Evolutionary conservation across 257 asterid species (phyloP).

Genomic region (Cynanchum wilfordii): DNA sequence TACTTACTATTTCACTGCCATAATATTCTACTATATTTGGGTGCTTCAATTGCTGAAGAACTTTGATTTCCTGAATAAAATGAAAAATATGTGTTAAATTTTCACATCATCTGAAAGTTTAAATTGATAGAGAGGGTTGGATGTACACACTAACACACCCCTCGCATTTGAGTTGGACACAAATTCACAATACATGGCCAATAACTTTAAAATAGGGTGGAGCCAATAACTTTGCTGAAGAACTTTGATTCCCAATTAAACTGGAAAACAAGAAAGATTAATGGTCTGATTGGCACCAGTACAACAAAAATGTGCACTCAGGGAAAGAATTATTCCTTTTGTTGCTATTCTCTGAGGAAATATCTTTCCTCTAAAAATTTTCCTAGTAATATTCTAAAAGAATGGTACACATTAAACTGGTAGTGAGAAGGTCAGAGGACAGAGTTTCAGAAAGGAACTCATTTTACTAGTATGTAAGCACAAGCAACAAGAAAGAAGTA

Average conservation of each 20-base stretch:
- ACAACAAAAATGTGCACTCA: neutral
- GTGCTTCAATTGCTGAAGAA: slow-evolving; percentile 68
- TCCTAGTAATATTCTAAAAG: neutral
- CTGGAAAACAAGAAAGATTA: slow-evolving; percentile 19
- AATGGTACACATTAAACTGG: neutral
- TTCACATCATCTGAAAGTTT: too few relatives aligned
- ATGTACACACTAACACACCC: too few relatives aligned
- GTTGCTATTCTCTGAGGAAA: neutral
- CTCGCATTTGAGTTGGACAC: too few relatives aligned
- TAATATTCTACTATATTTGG: slow-evolving; percentile 80
- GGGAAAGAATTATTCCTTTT: neutral
- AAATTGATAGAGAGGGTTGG: too few relatives aligned
- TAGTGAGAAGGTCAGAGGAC: neutral
- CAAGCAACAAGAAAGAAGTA: neutral
- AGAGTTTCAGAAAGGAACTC: neutral
- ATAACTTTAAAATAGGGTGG: too few relatives aligned
- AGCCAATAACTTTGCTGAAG: slow-evolving; percentile 41
- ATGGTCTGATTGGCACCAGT: neutral
- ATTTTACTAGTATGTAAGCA: neutral
- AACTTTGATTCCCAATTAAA: slow-evolving; percentile 57
- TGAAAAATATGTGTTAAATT: neutral
- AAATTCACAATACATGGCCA: too few relatives aligned
- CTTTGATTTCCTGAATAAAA: slow-evolving; percentile 59
- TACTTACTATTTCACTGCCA: slow-evolving; percentile 74
- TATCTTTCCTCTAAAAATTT: neutral